These are phyloP conservation scores for Leishmania braziliensis DNA, from an alignment of 208 protist species.

Conservation along the genomic window DNA sequence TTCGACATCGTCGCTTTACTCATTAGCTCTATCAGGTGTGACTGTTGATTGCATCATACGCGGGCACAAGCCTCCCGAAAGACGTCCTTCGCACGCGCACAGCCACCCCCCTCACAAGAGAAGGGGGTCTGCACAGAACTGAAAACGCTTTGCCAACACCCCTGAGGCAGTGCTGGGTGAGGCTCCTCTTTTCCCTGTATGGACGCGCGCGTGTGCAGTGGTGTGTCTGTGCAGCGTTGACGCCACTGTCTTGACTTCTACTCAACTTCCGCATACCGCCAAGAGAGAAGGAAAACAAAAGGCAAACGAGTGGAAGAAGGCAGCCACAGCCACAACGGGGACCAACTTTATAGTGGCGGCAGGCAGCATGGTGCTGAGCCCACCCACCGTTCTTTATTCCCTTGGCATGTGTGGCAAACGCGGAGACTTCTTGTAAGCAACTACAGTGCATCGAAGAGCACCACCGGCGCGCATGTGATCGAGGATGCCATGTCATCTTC, in stretches of 20 bases:
- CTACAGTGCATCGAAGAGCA: neutral
- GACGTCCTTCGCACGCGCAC: neutral
- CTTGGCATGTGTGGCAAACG: neutral
- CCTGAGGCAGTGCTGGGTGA: neutral
- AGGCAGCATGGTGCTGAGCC: neutral
- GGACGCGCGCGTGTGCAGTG: neutral
- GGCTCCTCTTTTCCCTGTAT: neutral
- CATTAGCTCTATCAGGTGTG: too few species aligned
- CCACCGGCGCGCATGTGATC: neutral
- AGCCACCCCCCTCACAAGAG: neutral
- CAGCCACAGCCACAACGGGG: too few species aligned
- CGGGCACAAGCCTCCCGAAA: neutral
- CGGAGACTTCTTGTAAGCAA: neutral
- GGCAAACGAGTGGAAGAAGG: neutral
- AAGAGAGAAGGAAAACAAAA: neutral
- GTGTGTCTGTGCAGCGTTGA: neutral
- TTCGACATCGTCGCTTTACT: neutral
- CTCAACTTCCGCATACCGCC: neutral
- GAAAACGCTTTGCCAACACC: neutral
- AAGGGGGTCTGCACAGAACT: neutral
- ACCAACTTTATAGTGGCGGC: neutral
- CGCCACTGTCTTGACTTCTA: neutral
- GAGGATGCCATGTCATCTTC: neutral
- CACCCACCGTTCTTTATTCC: neutral
- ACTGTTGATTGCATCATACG: neutral